Base-by-base conservation (phyloP, 768 basidiomycete genomes). In the Amanita subjunquillea region DNA sequence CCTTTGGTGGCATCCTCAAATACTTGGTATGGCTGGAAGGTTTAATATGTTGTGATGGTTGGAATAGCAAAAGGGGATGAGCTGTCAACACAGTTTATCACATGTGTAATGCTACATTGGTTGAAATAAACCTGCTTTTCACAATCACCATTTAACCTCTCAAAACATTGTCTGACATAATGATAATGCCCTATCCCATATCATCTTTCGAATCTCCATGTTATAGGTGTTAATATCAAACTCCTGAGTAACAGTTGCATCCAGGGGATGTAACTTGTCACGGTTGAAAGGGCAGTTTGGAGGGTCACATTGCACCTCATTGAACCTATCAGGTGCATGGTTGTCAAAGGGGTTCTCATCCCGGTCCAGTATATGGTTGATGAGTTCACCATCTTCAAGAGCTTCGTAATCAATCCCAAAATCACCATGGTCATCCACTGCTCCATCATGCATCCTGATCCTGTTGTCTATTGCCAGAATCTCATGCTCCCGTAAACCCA, bases 321-420 rank as follows among this genome's bases (percentile, higher is more conserved):
- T 37, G 8, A 49, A 22, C 34, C 22, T 37, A 5, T 49, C 48
- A 6, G 48, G 48, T 10, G 20, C 17, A 17, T 37, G 20, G 20
- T 23, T 13, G 6, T 49, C 23, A 3, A 49, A 37, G 20, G 38
- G 48, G 7, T 37, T 37, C 22, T 49, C 38, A 12, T 17, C 48
- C 34, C 48, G 1, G 8, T 37, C 34, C 12, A 9, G 29, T 25
- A 40, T 6, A 7, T 37, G 27, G 10, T 37, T 1, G 4, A 20
- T 29, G 3, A 49, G 48, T 9, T 17, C 48, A 6, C 17, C 36
- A 37, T 37, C 17, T 8, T 38, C 43, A 20, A 55, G 9, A 15
- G n/a, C 47, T n/a, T 56, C 54, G 34, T 49, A 55, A 42, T 57
- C 56, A 25, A 57, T 46, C 3, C 54, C 53, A 40, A 53, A 56